phyloP scores from a whole-genome alignment of 371 early-diverging fungal species.

The Batkoa obscura region DNA sequence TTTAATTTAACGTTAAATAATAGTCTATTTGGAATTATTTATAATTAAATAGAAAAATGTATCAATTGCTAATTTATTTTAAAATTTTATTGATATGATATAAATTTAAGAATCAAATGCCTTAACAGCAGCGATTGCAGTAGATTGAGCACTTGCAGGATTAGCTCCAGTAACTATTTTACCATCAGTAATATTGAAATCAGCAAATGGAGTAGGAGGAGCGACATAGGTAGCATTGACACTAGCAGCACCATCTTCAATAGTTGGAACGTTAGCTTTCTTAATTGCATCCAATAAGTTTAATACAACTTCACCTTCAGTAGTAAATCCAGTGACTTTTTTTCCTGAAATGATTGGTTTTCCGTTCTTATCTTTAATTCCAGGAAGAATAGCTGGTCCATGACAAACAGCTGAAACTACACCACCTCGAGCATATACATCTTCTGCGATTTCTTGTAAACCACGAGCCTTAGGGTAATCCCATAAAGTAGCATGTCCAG shows the following conservation, averaged over 20 bases:
- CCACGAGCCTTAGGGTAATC: slow-evolving; percentile 23
- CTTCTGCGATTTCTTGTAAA: slow-evolving; percentile 21
- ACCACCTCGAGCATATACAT: slow-evolving; percentile 24
- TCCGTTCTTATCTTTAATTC: slow-evolving; percentile 20
- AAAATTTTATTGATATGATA: no score
- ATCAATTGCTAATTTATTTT: no score
- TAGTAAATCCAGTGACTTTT: slow-evolving; percentile 25
- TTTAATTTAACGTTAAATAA: no score
- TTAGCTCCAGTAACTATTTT: slow-evolving; percentile 25
- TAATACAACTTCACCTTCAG: slow-evolving; percentile 19
- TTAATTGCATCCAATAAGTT: slow-evolving; percentile 16
- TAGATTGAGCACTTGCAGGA: slow-evolving; percentile 27
- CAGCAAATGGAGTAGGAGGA: slow-evolving; percentile 22
- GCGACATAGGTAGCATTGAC: slow-evolving; percentile 18
- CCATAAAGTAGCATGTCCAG: slow-evolving; percentile 24
- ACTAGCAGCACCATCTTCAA: slow-evolving; percentile 14
- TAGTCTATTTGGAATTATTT: no score
- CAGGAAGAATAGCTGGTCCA: slow-evolving; percentile 27
- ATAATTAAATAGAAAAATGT: no score
- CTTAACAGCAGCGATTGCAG: slow-evolving; percentile 21
- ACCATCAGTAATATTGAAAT: slow-evolving; percentile 18
- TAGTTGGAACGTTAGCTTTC: slow-evolving; percentile 15
- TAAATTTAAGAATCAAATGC: no score
- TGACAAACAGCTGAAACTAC: slow-evolving; percentile 30
- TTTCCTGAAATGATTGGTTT: slow-evolving; percentile 20